Evolutionary conservation across 2,329 filamentous ascomycete genomes (phyloP).

Genomic region (Zymoseptoria brevis): DNA sequence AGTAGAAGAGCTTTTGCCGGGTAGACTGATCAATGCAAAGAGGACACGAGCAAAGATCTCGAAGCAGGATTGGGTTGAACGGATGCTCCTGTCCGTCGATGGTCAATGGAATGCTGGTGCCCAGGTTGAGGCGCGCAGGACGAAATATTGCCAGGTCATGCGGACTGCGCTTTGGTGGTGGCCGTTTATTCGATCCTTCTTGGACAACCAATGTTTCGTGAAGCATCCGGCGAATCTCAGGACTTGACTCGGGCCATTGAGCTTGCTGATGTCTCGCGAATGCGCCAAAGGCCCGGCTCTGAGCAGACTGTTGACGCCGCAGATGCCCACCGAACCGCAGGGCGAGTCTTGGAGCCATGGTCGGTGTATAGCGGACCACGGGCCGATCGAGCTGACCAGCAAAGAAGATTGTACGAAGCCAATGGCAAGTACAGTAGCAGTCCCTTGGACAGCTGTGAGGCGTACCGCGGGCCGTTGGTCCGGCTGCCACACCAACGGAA

Average conservation of each 20-base stretch:
- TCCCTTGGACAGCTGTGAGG: not conserved
- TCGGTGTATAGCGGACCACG: not conserved
- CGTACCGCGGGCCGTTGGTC: too few species aligned
- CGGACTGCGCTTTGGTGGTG: not conserved
- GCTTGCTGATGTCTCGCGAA: not conserved
- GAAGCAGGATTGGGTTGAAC: constrained; percentile 33
- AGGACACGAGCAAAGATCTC: constrained; percentile 53
- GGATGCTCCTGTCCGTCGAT: constrained; percentile 1
- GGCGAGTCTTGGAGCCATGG: not conserved
- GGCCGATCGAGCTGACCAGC: not conserved
- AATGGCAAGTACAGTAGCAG: not conserved
- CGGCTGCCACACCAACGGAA: not conserved
- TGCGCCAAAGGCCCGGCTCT: not conserved
- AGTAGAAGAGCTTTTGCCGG: constrained; percentile 57
- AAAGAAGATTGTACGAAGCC: not conserved
- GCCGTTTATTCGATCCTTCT: not conserved
- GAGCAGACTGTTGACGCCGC: not conserved
- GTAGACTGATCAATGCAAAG: constrained; percentile 51
- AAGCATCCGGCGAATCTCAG: not conserved
- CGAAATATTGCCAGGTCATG: not conserved
- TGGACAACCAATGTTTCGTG: not conserved
- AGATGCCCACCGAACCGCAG: not conserved
- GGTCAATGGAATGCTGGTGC: not conserved
- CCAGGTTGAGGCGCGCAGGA: not conserved
- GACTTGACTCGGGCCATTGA: not conserved